Conservation (phyloP, 2,329 filamentous ascomycete genomes). For the Colletotrichum cordylinicola region DNA sequence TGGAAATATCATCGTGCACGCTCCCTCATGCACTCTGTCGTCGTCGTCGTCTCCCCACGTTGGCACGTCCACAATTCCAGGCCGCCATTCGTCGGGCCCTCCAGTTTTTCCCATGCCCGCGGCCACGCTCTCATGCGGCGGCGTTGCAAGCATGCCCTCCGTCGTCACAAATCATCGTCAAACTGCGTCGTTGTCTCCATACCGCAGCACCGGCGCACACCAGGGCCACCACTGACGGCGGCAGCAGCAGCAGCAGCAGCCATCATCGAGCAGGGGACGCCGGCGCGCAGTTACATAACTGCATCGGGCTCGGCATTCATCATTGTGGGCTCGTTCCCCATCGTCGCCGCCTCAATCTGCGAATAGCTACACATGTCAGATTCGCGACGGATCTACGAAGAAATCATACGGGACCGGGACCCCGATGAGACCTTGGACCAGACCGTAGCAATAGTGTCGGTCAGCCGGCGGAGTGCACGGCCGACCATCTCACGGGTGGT, state of each 20-base stretch:
- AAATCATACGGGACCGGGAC: neutral
- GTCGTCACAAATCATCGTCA: neutral
- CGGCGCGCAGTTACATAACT: constrained; percentile 7
- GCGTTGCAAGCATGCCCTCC: neutral
- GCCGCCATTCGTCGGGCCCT: neutral
- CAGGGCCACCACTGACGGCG: neutral
- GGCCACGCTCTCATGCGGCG: neutral
- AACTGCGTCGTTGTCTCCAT: neutral
- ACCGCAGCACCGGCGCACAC: neutral
- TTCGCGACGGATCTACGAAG: neutral
- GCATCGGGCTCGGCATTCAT: constrained; percentile 16
- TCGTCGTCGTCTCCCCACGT: constrained; percentile 1
- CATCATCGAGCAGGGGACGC: neutral
- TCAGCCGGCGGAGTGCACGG: constrained; percentile 19
- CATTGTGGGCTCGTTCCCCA: constrained; percentile 10
- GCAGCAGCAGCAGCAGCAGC: neutral
- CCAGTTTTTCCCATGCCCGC: neutral
- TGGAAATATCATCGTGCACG: constrained; percentile 3
- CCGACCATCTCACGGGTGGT: constrained; percentile 15
- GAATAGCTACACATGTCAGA: constrained; percentile 15
- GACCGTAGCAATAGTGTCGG: constrained; percentile 2
- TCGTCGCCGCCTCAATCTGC: constrained; percentile 10
- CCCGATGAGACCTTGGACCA: neutral
- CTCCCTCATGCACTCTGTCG: neutral
- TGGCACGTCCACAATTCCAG: neutral